phyloP scores from a whole-genome alignment of 2,329 filamentous ascomycete genomes.

The Cucurbitaria berberidis region DNA sequence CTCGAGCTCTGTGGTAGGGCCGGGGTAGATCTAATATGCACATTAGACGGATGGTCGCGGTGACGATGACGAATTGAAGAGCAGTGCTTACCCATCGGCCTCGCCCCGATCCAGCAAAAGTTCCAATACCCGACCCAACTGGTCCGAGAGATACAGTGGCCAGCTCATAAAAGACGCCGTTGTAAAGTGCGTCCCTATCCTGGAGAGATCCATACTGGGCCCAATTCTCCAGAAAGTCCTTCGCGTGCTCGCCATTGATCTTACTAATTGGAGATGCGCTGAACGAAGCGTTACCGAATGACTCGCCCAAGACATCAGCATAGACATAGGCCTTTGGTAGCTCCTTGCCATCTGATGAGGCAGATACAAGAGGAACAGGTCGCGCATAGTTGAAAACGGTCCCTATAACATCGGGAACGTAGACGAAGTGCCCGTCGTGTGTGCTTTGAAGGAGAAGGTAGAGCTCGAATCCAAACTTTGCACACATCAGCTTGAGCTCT shows the following conservation, averaged over 20 bases:
- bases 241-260: slow-evolving; percentile 65
- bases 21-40: slow-evolving; percentile 50
- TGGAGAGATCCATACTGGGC: slow-evolving; percentile 58
- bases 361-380: slow-evolving; percentile 61
- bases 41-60: background rate
- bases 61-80: background rate
- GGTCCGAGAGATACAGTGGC: slow-evolving; percentile 52
- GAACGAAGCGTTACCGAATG: slow-evolving; percentile 50
- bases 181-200: slow-evolving; percentile 64
- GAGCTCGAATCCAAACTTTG: slow-evolving; percentile 43
- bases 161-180: slow-evolving; percentile 56
- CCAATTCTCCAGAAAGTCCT: slow-evolving; percentile 57
- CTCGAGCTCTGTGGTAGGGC: slow-evolving; percentile 50
- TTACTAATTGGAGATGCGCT: slow-evolving; percentile 57
- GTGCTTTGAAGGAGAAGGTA: slow-evolving; percentile 57
- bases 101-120: slow-evolving; percentile 53
- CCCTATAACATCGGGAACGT: slow-evolving; percentile 60
- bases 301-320: slow-evolving; percentile 53
- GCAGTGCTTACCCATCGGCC: slow-evolving; percentile 39
- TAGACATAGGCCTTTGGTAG: slow-evolving; percentile 65
- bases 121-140: slow-evolving; percentile 50
- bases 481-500: slow-evolving; percentile 7
- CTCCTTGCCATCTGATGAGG: slow-evolving; percentile 59
- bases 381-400: slow-evolving; percentile 59
- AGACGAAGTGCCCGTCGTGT: slow-evolving; percentile 70